These are phyloP conservation scores for Neocucurbitaria cava DNA, from an alignment of 2,329 filamentous ascomycete species.

Conservation along the genomic window DNA sequence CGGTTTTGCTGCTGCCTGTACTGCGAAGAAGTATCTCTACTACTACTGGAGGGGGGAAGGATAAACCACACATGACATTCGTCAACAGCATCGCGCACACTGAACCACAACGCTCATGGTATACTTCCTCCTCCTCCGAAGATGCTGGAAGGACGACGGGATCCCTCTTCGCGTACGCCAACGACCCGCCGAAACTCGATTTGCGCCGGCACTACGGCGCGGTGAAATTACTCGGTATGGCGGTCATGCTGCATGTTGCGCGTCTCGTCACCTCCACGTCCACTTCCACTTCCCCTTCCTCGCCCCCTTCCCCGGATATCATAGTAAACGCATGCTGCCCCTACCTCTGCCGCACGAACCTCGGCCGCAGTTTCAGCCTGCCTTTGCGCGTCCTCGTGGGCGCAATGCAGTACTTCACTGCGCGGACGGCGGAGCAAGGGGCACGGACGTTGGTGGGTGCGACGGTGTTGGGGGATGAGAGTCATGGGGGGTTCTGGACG, in stretches of 20 bases:
- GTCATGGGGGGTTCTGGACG: conserved; percentile 10
- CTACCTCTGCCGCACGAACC: conserved; percentile 3
- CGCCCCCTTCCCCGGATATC: neutral
- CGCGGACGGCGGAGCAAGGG: conserved; percentile 9
- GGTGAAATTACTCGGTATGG: conserved; percentile 11
- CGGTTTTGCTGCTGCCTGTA: conserved; percentile 34
- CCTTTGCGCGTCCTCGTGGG: neutral
- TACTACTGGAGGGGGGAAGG: neutral
- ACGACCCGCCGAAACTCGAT: conserved; percentile 1
- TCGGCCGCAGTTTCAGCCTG: conserved; percentile 2
- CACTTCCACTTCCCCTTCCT: neutral
- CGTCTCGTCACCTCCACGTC: neutral
- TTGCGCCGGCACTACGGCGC: conserved; percentile 1
- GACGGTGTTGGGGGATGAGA: conserved; percentile 8
- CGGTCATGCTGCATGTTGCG: conserved; percentile 5
- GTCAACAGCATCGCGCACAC: conserved; percentile 7
- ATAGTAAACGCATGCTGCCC: conserved; percentile 16
- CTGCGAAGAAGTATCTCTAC: neutral
- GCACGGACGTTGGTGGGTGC: conserved; percentile 10
- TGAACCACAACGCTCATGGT: conserved; percentile 1
- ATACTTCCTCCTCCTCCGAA: neutral
- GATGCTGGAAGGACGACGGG: neutral
- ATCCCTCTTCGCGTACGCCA: conserved; percentile 4
- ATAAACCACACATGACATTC: conserved; percentile 9
- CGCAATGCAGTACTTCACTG: conserved; percentile 4